phyloP scores from a whole-genome alignment of 2,329 filamentous ascomycete species.

The Claviceps sp. region DNA sequence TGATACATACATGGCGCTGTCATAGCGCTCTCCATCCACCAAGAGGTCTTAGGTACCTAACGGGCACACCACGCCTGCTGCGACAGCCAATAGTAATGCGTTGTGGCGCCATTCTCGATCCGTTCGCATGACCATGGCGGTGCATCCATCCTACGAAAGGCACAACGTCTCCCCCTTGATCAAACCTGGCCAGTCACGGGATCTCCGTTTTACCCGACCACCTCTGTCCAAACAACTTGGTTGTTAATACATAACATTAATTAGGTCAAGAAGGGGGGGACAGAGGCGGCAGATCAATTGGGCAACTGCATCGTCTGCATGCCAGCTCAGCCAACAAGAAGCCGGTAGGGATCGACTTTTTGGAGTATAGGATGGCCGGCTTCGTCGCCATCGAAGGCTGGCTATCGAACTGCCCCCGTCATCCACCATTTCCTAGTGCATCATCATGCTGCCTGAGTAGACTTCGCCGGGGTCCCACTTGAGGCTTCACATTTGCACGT shows the following conservation, averaged over 20 bases:
- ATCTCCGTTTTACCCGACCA: too few relatives aligned
- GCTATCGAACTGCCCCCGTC: conserved; percentile 3
- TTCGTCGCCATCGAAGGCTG: conserved; percentile 1
- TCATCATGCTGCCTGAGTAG: neutral
- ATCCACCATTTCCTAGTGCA: neutral
- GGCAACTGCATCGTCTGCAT: neutral
- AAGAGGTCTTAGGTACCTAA: too few relatives aligned
- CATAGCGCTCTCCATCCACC: too few relatives aligned
- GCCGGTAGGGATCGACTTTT: neutral
- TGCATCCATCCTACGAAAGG: too few relatives aligned
- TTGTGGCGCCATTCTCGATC: neutral
- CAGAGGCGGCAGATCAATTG: neutral
- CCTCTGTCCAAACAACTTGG: too few relatives aligned
- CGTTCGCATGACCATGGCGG: neutral
- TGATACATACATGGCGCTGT: too few relatives aligned
- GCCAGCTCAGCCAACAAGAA: neutral
- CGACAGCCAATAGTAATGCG: too few relatives aligned
- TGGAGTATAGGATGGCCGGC: conserved; percentile 1
- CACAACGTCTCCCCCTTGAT: too few relatives aligned
- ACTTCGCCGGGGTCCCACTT: neutral
- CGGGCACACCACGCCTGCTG: too few relatives aligned
- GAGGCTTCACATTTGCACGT: neutral
- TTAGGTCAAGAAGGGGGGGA: too few relatives aligned
- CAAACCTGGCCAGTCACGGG: too few relatives aligned
- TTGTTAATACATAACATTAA: too few relatives aligned